Evolutionary conservation across 257 asterid genomes (phyloP).

Genomic region (Forsythia viridissima): DNA sequence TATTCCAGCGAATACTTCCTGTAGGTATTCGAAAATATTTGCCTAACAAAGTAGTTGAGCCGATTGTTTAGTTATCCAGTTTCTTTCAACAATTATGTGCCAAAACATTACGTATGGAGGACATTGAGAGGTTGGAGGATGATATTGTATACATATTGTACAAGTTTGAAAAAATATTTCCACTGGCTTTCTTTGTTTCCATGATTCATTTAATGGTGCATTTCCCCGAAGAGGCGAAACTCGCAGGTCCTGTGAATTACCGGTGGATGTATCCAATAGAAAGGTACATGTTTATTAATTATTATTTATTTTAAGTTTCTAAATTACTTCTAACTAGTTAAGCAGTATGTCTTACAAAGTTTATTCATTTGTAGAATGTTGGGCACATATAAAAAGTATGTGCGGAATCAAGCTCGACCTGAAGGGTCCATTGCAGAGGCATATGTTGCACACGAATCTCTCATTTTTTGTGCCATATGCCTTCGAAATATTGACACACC

Average conservation of each 20-base stretch:
- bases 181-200: too few species aligned
- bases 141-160: too few species aligned
- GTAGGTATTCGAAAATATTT: neutral
- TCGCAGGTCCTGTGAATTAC: too few species aligned
- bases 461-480: slow-evolving; percentile 2
- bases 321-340: too few species aligned
- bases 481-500: too few species aligned
- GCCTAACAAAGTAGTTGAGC: neutral
- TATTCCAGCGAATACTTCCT: neutral
- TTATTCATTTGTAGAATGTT: neutral
- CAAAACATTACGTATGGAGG: neutral
- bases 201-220: too few species aligned
- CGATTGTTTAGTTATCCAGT: neutral
- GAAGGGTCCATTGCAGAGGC: slow-evolving; percentile 18
- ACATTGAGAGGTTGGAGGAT: too few species aligned
- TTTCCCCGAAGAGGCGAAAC: too few species aligned
- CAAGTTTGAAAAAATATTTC: too few species aligned
- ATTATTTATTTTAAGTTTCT: too few species aligned
- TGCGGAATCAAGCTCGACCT: neutral
- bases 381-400: neutral
- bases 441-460: neutral
- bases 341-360: neutral
- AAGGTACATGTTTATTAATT: too few species aligned
- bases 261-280: too few species aligned
- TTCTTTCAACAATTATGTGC: slow-evolving; percentile 11